These are phyloP conservation scores for Lathyrus tuberosus DNA, from an alignment of 306 rosid species.

Conservation along the genomic window DNA sequence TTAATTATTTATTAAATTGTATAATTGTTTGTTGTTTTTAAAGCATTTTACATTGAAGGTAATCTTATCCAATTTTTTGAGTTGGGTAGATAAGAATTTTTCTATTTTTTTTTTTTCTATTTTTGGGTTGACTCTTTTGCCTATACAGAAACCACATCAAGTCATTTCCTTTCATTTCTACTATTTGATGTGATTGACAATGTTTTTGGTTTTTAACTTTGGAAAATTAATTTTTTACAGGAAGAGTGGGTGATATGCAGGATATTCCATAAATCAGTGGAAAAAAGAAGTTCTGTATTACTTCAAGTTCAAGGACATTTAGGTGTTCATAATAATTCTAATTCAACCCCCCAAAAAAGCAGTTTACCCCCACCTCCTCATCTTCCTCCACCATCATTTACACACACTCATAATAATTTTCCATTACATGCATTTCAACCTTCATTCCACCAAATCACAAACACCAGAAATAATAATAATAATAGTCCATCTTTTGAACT, in stretches of 20 bases:
- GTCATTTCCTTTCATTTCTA: constrained; percentile 6
- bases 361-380: neutral
- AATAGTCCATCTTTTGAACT: neutral
- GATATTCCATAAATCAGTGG: constrained; percentile 66
- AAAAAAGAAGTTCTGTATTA: constrained; percentile 45
- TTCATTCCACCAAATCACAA: constrained; percentile 17
- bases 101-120: constrained; percentile 6
- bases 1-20: too few relatives aligned
- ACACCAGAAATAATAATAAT: neutral
- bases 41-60: too few relatives aligned
- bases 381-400: constrained; percentile 27
- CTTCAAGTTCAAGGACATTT: constrained; percentile 14
- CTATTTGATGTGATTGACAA: constrained; percentile 25
- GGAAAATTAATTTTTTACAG: constrained; percentile 37
- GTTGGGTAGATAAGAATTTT: too few relatives aligned
- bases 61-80: too few relatives aligned
- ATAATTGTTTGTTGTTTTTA: too few relatives aligned
- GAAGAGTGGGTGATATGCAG: constrained; percentile 94
- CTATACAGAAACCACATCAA: neutral
- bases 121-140: constrained; percentile 35
- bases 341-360: neutral
- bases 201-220: neutral
- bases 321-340: neutral
- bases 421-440: constrained; percentile 30
- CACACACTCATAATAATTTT: constrained; percentile 26